Evolutionary conservation across 2,329 filamentous ascomycete species (phyloP), one percentile per base, ranked within the genome.

Genomic region (Saccharata proteae): DNA sequence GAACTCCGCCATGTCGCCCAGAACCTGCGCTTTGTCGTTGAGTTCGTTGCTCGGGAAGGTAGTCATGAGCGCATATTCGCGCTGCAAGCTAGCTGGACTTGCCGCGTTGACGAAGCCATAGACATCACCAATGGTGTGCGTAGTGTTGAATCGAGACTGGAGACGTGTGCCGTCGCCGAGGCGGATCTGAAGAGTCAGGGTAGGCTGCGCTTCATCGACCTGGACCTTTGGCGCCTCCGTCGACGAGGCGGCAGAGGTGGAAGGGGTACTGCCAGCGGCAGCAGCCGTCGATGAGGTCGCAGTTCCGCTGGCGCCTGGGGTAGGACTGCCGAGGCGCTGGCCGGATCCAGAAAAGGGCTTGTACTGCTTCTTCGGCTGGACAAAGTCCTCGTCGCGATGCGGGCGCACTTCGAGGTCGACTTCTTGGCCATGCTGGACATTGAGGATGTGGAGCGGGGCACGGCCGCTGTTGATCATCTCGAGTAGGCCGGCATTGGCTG

Each of bases 1-100:
- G 44, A 66, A 62, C 37, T 65, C 62, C 3, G 50, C 38, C 48
- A 67, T 54, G 30, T 66, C 65, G 24, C 58, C 64, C 38, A 62
- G 44, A 34, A 49, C 58, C 40, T 50, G 54, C 27, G 50, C 45
- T 54, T 76, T 77, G 46, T 90, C 80, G 2, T 67, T 75, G 40
- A 88, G 70, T 32, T 88, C 79, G 58, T 83, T 85, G 47, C 74
- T 83, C 4, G 82, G 82, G 54, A 90, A 90, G 0, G 81, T 88
- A 0, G 82, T 90, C 40, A 78, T 80, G 25, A 92, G 61, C 3
- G 82, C 77, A 65, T 79, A 90, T 4, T 65, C 45, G n/a, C 81
- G 67, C 22, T 56, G 49, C 17, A 61, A 59, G 29, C 70, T 68
- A 5, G 65, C 66, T 0, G 74, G 52, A 16, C 70, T 76, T 0